Conservation (phyloP, 192 early-diverging fungal genomes). For the Rhizoclosmatium globosum region DNA sequence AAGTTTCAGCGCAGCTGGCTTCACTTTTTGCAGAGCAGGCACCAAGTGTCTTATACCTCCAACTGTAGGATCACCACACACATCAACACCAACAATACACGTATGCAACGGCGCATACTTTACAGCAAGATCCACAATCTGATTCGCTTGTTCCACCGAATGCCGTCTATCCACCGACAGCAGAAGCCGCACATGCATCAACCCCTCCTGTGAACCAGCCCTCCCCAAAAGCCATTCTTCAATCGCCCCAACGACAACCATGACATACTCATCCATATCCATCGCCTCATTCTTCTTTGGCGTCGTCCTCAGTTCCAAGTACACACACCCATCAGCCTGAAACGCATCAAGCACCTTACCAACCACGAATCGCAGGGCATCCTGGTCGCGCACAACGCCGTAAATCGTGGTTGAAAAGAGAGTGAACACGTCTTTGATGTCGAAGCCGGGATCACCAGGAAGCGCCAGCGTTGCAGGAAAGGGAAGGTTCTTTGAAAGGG, state of each 20-base stretch:
- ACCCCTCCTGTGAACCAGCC: background rate
- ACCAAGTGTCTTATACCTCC: slow-evolving; percentile 25
- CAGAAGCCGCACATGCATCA: slow-evolving; percentile 12
- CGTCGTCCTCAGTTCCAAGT: slow-evolving; percentile 30
- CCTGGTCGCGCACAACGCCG: background rate
- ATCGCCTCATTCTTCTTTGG: slow-evolving; percentile 5
- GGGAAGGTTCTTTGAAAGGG: background rate
- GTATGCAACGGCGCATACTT: slow-evolving; percentile 3
- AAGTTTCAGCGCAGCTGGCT: slow-evolving; percentile 17
- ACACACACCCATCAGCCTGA: slow-evolving; percentile 10
- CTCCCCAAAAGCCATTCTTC: too few relatives aligned
- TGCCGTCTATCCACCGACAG: slow-evolving; percentile 34
- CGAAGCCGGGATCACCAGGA: slow-evolving; percentile 8
- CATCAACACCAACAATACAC: slow-evolving; percentile 34
- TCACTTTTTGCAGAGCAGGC: slow-evolving; percentile 9
- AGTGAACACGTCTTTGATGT: slow-evolving; percentile 9
- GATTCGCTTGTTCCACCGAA: background rate
- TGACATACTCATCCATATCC: slow-evolving; percentile 12
- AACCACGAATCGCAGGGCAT: slow-evolving; percentile 20
- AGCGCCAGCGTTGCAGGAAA: background rate
- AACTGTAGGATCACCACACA: slow-evolving; percentile 14
- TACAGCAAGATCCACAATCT: slow-evolving; percentile 25
- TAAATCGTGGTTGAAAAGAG: slow-evolving; percentile 27
- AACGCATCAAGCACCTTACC: slow-evolving; percentile 5
- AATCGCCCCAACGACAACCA: slow-evolving; percentile 5